Percentiles rank a stretch among this genome's conserved stretches.
These are phyloP conservation scores for Naegleria lovaniensis DNA, from an alignment of 208 protist species.

Conservation along the genomic window DNA sequence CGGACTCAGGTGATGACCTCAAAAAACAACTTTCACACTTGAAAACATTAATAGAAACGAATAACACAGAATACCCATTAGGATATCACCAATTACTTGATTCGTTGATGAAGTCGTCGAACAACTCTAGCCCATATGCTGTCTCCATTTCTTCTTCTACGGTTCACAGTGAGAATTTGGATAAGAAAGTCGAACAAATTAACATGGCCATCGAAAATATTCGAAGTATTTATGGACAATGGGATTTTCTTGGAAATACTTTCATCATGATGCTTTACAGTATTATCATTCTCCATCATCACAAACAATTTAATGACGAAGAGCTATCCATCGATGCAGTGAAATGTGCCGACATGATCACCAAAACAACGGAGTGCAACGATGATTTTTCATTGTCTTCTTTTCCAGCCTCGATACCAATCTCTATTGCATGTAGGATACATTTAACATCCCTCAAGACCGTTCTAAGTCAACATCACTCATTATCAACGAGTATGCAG, in stretches of 20 bases:
- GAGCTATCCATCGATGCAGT: background rate
- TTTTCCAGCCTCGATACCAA: background rate
- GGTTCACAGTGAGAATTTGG: background rate
- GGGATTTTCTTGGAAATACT: background rate
- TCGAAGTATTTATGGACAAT: background rate
- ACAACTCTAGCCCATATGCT: background rate
- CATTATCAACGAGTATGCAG: background rate
- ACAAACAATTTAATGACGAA: background rate
- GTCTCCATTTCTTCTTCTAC: too few relatives aligned
- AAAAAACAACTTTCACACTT: background rate
- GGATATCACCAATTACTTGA: background rate
- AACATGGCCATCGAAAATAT: background rate
- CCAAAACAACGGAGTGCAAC: background rate
- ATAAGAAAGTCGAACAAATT: background rate
- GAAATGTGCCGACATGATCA: background rate
- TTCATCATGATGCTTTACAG: background rate
- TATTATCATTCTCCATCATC: background rate
- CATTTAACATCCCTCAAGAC: background rate
- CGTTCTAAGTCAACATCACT: background rate
- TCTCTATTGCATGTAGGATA: background rate
- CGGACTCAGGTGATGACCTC: background rate
- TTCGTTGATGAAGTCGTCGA: background rate
- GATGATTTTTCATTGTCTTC: background rate
- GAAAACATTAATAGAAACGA: background rate
- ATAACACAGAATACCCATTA: background rate